phyloP scores from a whole-genome alignment of 75 land plant genomes.

The Sequoia sempervirens region DNA sequence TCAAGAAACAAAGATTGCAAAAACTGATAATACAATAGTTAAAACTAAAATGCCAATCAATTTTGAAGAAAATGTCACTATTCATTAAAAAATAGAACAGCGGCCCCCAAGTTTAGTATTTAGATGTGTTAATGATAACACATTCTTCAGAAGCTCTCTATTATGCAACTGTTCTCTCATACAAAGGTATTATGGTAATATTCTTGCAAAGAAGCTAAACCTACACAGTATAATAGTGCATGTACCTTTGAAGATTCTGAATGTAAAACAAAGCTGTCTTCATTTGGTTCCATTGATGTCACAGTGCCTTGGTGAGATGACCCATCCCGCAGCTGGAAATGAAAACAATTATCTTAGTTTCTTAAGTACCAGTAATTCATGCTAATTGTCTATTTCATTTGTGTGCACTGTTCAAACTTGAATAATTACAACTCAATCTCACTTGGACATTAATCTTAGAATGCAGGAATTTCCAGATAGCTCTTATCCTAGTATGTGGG shows the following conservation, averaged over 20 bases:
- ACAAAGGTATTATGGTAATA: not conserved
- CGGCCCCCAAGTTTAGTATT: too few relatives aligned
- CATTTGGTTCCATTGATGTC: conserved; percentile 98
- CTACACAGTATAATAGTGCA: not conserved
- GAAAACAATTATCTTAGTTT: not conserved
- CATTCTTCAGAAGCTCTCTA: not conserved
- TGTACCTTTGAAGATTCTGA: conserved; percentile 77
- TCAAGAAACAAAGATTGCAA: not conserved
- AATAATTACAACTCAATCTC: not conserved
- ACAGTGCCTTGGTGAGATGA: conserved; percentile 89
- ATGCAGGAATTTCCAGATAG: not conserved
- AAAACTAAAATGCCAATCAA: not conserved
- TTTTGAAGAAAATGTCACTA: not conserved
- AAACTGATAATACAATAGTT: too few relatives aligned
- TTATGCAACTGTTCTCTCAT: not conserved
- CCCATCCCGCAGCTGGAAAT: conserved; percentile 84
- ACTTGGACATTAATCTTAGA: not conserved
- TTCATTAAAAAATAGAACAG: not conserved
- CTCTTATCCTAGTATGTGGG: too few relatives aligned
- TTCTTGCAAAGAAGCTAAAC: not conserved
- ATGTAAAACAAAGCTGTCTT: conserved; percentile 70
- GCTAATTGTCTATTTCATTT: not conserved
- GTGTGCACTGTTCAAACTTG: not conserved
- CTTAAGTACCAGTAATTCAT: not conserved
- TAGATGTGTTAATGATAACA: too few relatives aligned